Evolutionary conservation across 805 yeast genomes (phyloP).

Genomic region (Sugiyamaella chiloensis): DNA sequence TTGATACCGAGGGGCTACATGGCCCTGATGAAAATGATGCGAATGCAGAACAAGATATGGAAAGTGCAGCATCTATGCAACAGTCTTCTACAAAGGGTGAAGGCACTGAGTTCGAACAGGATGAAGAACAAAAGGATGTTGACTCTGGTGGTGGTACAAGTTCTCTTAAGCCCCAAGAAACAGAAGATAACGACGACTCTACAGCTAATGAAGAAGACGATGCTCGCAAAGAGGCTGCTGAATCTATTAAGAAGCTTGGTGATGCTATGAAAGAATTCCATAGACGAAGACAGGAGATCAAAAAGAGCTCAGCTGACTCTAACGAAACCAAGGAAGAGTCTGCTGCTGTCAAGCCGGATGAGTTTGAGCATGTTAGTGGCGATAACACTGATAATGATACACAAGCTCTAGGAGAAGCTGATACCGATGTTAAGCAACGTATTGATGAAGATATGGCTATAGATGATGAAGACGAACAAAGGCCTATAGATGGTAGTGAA

Average conservation of each 20-base stretch:
- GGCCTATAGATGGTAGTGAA: slow-evolving; percentile 20
- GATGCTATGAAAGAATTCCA: slow-evolving; percentile 90
- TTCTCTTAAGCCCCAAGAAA: slow-evolving; percentile 82
- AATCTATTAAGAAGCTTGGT: slow-evolving; percentile 83
- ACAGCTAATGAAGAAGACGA: slow-evolving; percentile 61
- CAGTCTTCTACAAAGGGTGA: slow-evolving; percentile 50
- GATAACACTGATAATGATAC: slow-evolving; percentile 75
- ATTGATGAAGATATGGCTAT: slow-evolving; percentile 41
- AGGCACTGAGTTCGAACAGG: slow-evolving; percentile 59
- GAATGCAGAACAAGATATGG: slow-evolving; percentile 32
- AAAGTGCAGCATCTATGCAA: slow-evolving; percentile 28
- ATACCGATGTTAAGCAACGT: slow-evolving; percentile 74
- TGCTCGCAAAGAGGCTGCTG: slow-evolving; percentile 36
- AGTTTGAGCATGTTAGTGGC: slow-evolving; percentile 48
- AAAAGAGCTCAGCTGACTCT: slow-evolving; percentile 51
- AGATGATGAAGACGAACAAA: slow-evolving; percentile 35
- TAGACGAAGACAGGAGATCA: slow-evolving; percentile 82
- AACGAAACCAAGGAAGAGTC: slow-evolving; percentile 34
- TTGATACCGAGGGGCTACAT: slow-evolving; percentile 66
- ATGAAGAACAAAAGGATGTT: slow-evolving; percentile 75
- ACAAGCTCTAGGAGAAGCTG: slow-evolving; percentile 91
- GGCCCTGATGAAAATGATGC: slow-evolving; percentile 67
- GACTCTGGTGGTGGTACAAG: slow-evolving; percentile 86
- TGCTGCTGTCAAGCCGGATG: slow-evolving; percentile 64
- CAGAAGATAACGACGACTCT: slow-evolving; percentile 51